Base-by-base conservation (phyloP, 2,329 filamentous ascomycete species). In the Periconia digitata region DNA sequence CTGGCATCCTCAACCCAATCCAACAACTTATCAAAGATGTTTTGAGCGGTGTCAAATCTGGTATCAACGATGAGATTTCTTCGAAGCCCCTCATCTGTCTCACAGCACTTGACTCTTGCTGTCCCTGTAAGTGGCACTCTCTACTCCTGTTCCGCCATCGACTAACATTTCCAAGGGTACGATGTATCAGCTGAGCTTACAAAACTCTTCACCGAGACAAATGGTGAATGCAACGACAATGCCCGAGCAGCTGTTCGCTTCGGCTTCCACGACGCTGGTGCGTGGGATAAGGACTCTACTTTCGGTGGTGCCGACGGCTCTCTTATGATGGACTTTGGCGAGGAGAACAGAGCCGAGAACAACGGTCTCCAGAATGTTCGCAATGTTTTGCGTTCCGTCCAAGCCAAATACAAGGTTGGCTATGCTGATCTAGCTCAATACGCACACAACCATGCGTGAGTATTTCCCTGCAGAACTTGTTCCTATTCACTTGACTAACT, bases 391-490 rank as follows among this genome's bases (percentile, higher is more conserved):
- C 61, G 66, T 32, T 49, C 52, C 1, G 72, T 79, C 55, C 73
- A 72, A 44, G 50, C 57, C 17, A 69, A 73, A 46, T 76, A 74
- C 49, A 64, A 69, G 15, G 71, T 81, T n/a, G 69, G 72, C 10
- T 77, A 79, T 53, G 80, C 80, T 16, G 80, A 84, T 61, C 66
- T 83, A 17, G 76, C 81, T 35, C 78, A 81, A 59, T 75, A 80
- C 42, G 77, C 74, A 2, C 60, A 62, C 70, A 64, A 71, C 68
- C 40, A 77, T 35, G 79, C 76, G n/a, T n/a, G n/a, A n/a, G n/a
- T n/a, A n/a, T n/a, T n/a, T n/a, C n/a, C n/a, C n/a, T n/a, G n/a
- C n/a, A n/a, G n/a, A n/a, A n/a, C n/a, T n/a, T n/a, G n/a, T n/a
- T n/a, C n/a, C n/a, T n/a, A n/a, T n/a, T n/a, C n/a, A n/a, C n/a